Percentiles rank a stretch among this genome's conserved stretches.
These are phyloP conservation scores for Mycena maculata DNA, from an alignment of 768 basidiomycete species.

Conservation along the genomic window DNA sequence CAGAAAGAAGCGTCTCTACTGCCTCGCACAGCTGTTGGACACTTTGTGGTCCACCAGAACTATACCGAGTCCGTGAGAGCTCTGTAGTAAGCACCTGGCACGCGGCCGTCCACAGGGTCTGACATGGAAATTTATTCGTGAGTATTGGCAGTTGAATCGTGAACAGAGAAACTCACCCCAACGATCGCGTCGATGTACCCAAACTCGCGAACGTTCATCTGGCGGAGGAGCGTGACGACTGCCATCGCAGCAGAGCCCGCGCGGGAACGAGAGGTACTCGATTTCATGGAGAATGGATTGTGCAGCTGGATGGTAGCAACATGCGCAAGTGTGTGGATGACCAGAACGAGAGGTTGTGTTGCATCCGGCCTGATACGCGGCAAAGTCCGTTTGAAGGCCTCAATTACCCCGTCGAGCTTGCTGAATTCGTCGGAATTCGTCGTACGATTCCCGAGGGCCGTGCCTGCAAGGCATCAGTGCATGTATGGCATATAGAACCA, in stretches of 20 bases:
- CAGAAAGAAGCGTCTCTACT: conserved; percentile 15
- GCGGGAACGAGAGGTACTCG: conserved; percentile 13
- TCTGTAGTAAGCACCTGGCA: conserved; percentile 25
- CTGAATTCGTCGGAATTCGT: conserved; percentile 19
- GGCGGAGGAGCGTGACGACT: conserved; percentile 20
- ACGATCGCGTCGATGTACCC: conserved; percentile 33
- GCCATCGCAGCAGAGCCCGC: conserved; percentile 17
- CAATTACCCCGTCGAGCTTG: conserved; percentile 26
- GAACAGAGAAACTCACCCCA: conserved; percentile 19
- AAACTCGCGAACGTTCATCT: conserved; percentile 23
- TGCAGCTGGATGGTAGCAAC: conserved; percentile 31
- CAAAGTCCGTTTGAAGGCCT: conserved; percentile 10
- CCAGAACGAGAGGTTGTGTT: conserved; percentile 10
- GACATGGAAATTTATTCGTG: not conserved
- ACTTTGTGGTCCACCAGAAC: not conserved
- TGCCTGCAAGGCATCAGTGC: not conserved
- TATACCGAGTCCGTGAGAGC: conserved; percentile 3
- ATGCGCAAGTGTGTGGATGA: conserved; percentile 31
- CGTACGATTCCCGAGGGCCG: not conserved
- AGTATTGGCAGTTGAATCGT: no score
- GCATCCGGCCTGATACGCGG: conserved; percentile 2
- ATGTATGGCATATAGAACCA: not conserved
- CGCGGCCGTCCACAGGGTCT: conserved; percentile 29
- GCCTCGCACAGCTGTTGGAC: not conserved
- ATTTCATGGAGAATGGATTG: conserved; percentile 20